phyloP scores from a whole-genome alignment of 768 basidiomycete species.

The Tricholoma matsutake region DNA sequence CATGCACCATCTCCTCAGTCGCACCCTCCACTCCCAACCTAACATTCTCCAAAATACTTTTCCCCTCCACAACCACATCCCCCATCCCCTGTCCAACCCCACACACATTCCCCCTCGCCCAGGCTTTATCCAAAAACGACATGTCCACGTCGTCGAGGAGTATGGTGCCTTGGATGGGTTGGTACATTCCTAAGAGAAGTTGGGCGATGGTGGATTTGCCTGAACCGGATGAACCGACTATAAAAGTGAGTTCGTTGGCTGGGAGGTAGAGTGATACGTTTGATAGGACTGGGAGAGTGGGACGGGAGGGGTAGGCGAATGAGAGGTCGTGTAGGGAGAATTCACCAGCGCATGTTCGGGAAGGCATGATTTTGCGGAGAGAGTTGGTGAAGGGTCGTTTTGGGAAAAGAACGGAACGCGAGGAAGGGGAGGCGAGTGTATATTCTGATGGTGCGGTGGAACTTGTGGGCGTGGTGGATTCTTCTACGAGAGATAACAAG shows the following conservation, averaged over 20 bases:
- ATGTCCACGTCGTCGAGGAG: conserved; percentile 74
- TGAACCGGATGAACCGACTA: conserved; percentile 88
- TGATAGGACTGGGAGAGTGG: conserved; percentile 50
- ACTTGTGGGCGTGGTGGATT: conserved; percentile 10
- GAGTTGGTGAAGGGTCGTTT: conserved; percentile 46
- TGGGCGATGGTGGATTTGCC: conserved; percentile 91
- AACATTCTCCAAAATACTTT: conserved; percentile 82
- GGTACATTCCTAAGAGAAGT: conserved; percentile 79
- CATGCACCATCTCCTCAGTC: conserved; percentile 70
- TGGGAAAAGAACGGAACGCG: conserved; percentile 15
- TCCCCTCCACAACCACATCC: conserved; percentile 65
- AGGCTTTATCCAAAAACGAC: too few relatives aligned
- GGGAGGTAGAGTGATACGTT: conserved; percentile 65
- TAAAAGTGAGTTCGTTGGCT: conserved; percentile 81
- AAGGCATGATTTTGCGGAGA: conserved; percentile 65
- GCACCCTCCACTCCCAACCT: conserved; percentile 58
- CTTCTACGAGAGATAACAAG: conserved; percentile 58
- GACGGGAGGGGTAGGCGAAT: conserved; percentile 83
- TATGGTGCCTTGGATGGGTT: conserved; percentile 59
- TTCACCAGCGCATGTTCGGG: conserved; percentile 62
- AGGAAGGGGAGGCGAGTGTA: not conserved
- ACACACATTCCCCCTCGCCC: conserved; percentile 50
- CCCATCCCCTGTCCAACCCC: conserved; percentile 66
- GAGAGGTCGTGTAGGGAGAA: conserved; percentile 67
- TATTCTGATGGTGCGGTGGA: not conserved